phyloP scores from a whole-genome alignment of 768 basidiomycete genomes.

The Auricularia heimuer region DNA sequence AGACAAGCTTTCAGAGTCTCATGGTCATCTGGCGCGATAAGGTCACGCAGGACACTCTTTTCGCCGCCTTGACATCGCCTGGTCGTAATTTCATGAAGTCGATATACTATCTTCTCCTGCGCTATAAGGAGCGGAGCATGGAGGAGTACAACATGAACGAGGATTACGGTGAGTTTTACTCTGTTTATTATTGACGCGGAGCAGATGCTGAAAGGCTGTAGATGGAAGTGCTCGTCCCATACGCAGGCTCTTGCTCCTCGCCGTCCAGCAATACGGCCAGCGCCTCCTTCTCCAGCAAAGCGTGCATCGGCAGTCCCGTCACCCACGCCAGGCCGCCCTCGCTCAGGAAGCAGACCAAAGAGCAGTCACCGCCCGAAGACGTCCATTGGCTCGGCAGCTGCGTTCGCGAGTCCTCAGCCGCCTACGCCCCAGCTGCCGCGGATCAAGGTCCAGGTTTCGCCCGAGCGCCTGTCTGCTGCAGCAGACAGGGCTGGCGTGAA shows the following conservation, averaged over 20 bases:
- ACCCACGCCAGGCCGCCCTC: background rate
- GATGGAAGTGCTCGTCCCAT: slow-evolving; percentile 2
- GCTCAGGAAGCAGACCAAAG: background rate
- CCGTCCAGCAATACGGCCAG: background rate
- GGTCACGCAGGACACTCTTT: slow-evolving; percentile 10
- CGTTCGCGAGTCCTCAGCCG: background rate
- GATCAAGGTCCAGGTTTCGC: background rate
- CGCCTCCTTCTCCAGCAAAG: background rate
- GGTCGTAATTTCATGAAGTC: slow-evolving; percentile 72
- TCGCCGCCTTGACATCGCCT: slow-evolving; percentile 22
- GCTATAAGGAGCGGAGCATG: slow-evolving; percentile 59
- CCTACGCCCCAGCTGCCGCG: background rate
- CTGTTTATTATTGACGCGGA: background rate
- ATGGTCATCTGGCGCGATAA: slow-evolving; percentile 78
- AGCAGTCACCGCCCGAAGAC: background rate
- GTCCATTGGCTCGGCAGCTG: background rate
- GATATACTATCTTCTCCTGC: slow-evolving; percentile 75
- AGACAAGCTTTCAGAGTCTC: slow-evolving; percentile 66
- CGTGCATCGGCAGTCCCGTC: background rate
- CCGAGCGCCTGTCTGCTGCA: background rate
- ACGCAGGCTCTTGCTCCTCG: slow-evolving; percentile 9
- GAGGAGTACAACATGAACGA: slow-evolving; percentile 37
- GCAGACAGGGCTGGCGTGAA: background rate
- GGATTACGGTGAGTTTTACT: slow-evolving; percentile 5
- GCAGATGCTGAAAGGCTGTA: background rate